phyloP scores from a whole-genome alignment of 257 asterid species.

The Craterostigma plantagineum region DNA sequence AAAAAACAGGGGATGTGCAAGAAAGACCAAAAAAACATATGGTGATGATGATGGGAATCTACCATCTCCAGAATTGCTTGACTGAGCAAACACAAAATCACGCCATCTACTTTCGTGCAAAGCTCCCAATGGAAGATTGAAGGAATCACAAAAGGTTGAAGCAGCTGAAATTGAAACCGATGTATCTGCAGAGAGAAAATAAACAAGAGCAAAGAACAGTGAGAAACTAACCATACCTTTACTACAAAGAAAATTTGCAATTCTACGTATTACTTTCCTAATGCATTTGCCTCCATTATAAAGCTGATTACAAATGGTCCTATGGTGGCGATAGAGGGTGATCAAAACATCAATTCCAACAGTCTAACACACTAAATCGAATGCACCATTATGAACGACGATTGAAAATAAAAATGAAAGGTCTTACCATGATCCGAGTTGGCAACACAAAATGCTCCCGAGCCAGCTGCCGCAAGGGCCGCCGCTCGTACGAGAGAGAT shows the following conservation, averaged over 20 bases:
- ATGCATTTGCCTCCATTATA: not conserved
- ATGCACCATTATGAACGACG: conserved; percentile 1
- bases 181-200: conserved; percentile 19
- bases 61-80: conserved; percentile 27
- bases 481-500: conserved; percentile 23
- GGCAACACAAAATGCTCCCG: conserved; percentile 25
- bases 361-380: not conserved
- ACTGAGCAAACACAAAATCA: conserved; percentile 11
- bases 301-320: not conserved
- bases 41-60: conserved; percentile 6
- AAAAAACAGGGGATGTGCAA: not conserved
- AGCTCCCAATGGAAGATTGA: conserved; percentile 24
- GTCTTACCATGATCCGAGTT: conserved; percentile 27
- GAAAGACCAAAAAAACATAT: not conserved
- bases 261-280: not conserved
- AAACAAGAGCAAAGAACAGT: not conserved
- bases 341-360: conserved; percentile 1
- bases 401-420: not conserved
- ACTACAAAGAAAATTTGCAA: too few relatives aligned
- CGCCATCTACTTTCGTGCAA: conserved; percentile 11
- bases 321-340: not conserved
- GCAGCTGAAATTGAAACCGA: conserved; percentile 20
- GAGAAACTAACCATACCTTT: too few relatives aligned
- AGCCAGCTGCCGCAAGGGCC: conserved; percentile 46
- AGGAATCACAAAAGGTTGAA: conserved; percentile 14